A percentile compares a stretch with the other conserved stretches of the same genome.
Evolutionary conservation across 1,284 basidiomycete genomes (phyloP).

Genomic region (Ceratobasidium sp.): DNA sequence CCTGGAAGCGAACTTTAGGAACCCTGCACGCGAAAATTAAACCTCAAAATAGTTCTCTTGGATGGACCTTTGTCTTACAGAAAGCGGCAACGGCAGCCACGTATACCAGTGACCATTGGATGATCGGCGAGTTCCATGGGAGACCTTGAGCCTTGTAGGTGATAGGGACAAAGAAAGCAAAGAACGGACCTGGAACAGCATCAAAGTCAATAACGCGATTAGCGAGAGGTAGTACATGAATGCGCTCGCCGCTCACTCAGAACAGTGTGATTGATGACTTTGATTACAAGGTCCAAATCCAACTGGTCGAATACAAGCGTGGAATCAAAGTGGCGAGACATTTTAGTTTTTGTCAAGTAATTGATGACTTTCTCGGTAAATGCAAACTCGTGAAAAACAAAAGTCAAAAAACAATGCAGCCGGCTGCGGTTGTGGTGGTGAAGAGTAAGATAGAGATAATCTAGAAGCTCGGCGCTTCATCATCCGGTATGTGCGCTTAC

Average conservation of each 20-base stretch:
- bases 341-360: not conserved
- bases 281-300: conserved; percentile 77
- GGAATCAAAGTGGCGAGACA: conserved; percentile 40
- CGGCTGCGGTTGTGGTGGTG: conserved; percentile 39
- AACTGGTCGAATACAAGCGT: conserved; percentile 48
- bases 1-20: conserved; percentile 71
- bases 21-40: conserved; percentile 61
- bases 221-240: not conserved
- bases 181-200: conserved; percentile 74
- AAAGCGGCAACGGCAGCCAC: conserved; percentile 66
- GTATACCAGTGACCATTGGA: conserved; percentile 65
- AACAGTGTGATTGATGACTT: conserved; percentile 76
- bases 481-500: not conserved
- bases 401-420: conserved; percentile 18
- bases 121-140: conserved; percentile 61
- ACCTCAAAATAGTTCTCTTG: conserved; percentile 29
- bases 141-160: conserved; percentile 78
- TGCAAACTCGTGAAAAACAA: not conserved
- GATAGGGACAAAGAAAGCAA: conserved; percentile 77
- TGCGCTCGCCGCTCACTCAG: conserved; percentile 77
- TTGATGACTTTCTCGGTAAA: not conserved
- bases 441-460: conserved; percentile 16
- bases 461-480: not conserved
- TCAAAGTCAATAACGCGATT: not conserved
- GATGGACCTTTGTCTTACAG: conserved; percentile 62